Evolutionary conservation across 2,329 filamentous ascomycete genomes (phyloP).

Genomic region (Arthrobotrys sphaeroides): DNA sequence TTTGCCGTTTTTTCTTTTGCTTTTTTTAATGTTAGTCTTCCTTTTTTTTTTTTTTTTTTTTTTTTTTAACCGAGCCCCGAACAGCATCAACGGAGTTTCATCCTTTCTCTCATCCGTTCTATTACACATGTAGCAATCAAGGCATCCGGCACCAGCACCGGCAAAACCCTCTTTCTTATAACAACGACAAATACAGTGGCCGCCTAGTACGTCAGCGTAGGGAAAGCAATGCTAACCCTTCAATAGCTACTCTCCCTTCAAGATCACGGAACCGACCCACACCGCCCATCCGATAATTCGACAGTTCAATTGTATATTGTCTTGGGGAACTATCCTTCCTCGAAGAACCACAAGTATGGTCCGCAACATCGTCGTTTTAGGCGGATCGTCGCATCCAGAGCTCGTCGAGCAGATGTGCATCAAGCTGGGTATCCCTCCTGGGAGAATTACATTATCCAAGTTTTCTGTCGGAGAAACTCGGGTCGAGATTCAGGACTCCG

Average conservation of each 20-base stretch:
- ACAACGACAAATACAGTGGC: background rate
- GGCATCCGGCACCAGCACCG: conserved; percentile 36
- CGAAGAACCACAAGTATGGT: conserved; percentile 54
- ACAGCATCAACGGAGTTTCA: background rate
- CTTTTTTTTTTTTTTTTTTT: conserved; percentile 17
- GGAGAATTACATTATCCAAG: conserved; percentile 84
- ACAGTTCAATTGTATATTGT: background rate
- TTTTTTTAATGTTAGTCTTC: background rate
- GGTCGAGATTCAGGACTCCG: conserved; percentile 94
- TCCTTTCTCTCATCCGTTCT: background rate
- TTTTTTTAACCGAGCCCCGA: conserved; percentile 10
- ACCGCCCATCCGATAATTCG: background rate
- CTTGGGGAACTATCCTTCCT: background rate
- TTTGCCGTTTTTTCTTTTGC: background rate
- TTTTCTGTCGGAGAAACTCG: conserved; percentile 95
- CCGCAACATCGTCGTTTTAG: conserved; percentile 77
- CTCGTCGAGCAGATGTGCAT: conserved; percentile 88
- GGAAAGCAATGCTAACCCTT: background rate
- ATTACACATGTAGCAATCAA: conserved; percentile 37
- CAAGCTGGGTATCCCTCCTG: conserved; percentile 84
- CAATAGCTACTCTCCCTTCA: background rate
- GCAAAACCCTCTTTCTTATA: background rate
- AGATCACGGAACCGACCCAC: background rate
- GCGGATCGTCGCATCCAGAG: conserved; percentile 89
- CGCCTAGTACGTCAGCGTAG: background rate